These are phyloP conservation scores for Ganoderma multipileum DNA, from an alignment of 1,284 basidiomycete genomes.

Conservation along the genomic window DNA sequence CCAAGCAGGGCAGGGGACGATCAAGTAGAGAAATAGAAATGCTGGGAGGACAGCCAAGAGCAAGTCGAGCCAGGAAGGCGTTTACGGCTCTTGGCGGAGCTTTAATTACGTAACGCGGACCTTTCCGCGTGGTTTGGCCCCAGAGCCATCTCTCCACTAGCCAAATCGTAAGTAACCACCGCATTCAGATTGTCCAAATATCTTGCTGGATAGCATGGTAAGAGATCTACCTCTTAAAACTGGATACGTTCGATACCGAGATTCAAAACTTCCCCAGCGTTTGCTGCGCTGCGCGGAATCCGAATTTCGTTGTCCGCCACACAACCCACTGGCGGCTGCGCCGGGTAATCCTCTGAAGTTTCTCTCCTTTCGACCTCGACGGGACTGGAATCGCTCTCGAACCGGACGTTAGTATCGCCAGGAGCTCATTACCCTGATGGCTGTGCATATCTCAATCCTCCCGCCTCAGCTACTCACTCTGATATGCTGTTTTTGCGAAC, in stretches of 20 bases:
- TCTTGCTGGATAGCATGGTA: neutral
- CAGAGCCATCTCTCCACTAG: neutral
- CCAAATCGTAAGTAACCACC: neutral
- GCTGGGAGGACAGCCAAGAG: neutral
- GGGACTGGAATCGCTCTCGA: neutral
- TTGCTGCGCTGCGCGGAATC: neutral
- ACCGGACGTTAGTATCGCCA: neutral
- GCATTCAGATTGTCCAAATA: neutral
- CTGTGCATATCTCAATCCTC: neutral
- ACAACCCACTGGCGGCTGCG: neutral
- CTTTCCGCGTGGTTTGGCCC: neutral
- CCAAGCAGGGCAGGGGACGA: neutral
- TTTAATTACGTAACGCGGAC: neutral
- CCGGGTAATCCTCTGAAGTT: neutral
- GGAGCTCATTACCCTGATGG: neutral
- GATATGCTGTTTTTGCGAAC: neutral
- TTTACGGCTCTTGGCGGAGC: neutral
- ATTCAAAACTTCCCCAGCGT: neutral
- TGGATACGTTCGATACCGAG: neutral
- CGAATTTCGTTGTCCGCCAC: neutral
- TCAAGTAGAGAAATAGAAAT: neutral
- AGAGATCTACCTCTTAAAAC: neutral
- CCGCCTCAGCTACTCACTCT: neutral
- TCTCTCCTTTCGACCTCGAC: neutral
- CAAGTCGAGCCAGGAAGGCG: neutral